A percentile compares a stretch with the other conserved stretches of the same genome.
Conservation (phyloP, 1,139 yeast genomes). For the Hanseniaspora uvarum region DNA sequence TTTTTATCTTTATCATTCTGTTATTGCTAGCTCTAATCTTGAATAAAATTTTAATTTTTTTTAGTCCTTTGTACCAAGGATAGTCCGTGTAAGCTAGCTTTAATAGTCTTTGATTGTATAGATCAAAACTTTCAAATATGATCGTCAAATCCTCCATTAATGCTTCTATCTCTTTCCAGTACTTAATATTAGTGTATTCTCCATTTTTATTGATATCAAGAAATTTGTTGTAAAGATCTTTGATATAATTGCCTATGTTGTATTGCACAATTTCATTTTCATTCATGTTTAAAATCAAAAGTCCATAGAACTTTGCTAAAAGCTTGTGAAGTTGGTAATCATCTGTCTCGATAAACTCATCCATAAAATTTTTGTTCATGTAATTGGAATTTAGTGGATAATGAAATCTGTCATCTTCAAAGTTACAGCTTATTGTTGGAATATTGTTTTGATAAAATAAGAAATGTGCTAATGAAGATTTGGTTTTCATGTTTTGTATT, state of each 20-base stretch:
- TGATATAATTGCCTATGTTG: constrained; percentile 32
- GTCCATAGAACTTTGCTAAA: constrained; percentile 50
- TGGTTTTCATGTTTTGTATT: constrained; percentile 28
- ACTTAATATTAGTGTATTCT: not conserved
- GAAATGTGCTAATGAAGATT: constrained; percentile 35
- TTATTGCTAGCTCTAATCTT: constrained; percentile 47
- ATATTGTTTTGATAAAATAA: constrained; percentile 44
- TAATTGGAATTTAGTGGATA: constrained; percentile 48
- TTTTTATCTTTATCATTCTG: constrained; percentile 45
- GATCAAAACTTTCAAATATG: constrained; percentile 24
- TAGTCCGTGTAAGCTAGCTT: constrained; percentile 46
- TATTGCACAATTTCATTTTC: constrained; percentile 43
- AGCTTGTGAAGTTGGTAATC: constrained; percentile 45
- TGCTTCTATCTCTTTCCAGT: not conserved
- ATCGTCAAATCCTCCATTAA: constrained; percentile 1
- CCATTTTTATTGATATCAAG: constrained; percentile 16
- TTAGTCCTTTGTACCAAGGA: constrained; percentile 58
- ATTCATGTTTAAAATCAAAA: constrained; percentile 43
- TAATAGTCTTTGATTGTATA: constrained; percentile 32
- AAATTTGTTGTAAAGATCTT: constrained; percentile 20
- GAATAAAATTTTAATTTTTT: constrained; percentile 49
- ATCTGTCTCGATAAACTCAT: constrained; percentile 42
- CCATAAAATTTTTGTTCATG: constrained; percentile 51
- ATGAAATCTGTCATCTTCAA: constrained; percentile 27
- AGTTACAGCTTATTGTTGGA: constrained; percentile 40